Evolutionary conservation across 179 eudicot species (phyloP), one percentile per base, ranked within the genome.

Genomic region (Camellia oleifera): DNA sequence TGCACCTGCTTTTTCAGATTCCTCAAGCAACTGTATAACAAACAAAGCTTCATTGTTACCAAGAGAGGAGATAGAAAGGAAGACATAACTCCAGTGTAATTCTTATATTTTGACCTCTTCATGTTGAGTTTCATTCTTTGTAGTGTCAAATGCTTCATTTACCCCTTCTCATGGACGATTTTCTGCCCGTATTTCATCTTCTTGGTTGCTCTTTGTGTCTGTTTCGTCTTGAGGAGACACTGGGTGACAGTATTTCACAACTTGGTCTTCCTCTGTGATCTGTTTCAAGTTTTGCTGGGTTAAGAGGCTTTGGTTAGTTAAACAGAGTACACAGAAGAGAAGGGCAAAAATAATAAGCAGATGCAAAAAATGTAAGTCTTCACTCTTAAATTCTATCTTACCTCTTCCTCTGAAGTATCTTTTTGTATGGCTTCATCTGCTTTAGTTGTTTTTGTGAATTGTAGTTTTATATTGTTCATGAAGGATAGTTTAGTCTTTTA

Each of bases 351-450:
- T n/a, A 8, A 44, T 4, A 32, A 50, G 65, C 14, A 17, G 23
- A 32, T 72, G 46, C 65, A 42, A 48, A 48, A 48, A 48, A 48
- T 14, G 32, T 52, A 56, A 12, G 61, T 61, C 23, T 63, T 61
- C n/a, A 70, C 10, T 12, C 18, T 58, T 11, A 14, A 40, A 48
- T 82, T 72, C 12, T 61, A 8, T 62, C 84, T 65, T 12, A 82
- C 87, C 83, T 82, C 58, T 61, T 81, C 70, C 17, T 58, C 58
- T 62, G 78, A 64, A 69, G 72, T 63, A 15, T 84, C 57, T 18
- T 57, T 50, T 20, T 76, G 12, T 52, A 9, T 56, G 78, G 46
- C 80, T 72, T 69, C 85, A 69, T 66, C 75, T 56, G 52, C 73
- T 46, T 83, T 75, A 62, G 4, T 44, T 72, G 26, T 67, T 32